Evolutionary conservation across 345 rosid genomes (phyloP).

Genomic region (Populus euphratica): DNA sequence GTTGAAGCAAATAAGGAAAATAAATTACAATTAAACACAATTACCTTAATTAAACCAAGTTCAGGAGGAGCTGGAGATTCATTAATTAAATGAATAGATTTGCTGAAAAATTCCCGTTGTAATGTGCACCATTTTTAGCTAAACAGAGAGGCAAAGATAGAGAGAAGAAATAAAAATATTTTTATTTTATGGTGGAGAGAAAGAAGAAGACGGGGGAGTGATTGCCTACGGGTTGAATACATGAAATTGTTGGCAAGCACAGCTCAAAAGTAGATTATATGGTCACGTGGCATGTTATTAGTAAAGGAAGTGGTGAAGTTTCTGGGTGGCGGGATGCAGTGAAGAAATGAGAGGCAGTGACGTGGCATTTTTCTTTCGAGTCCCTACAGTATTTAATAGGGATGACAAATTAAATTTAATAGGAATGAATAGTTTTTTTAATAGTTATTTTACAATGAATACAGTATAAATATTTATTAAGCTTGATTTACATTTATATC

Average conservation of each 20-base stretch:
- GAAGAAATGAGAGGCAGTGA: background rate
- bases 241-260: background rate
- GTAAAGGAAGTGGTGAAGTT: background rate
- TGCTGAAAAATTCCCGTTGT: background rate
- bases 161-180: background rate
- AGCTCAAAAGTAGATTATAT: background rate
- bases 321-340: background rate
- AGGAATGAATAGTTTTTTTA: no score
- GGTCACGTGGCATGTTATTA: background rate
- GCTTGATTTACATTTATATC: no score
- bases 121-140: background rate
- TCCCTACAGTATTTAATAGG: no score
- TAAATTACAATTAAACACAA: background rate
- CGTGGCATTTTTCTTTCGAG: background rate
- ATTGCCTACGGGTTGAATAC: background rate
- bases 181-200: background rate
- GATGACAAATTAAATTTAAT: no score
- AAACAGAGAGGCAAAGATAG: background rate
- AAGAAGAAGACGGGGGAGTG: background rate
- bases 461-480: no score
- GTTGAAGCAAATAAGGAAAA: background rate
- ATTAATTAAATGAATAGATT: background rate
- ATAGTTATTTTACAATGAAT: no score
- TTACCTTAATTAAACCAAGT: background rate
- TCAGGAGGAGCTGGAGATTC: background rate